A percentile compares a stretch with the other conserved stretches of the same genome.
These are phyloP conservation scores for Suillus brevipes DNA, from an alignment of 768 basidiomycete species.

Conservation along the genomic window DNA sequence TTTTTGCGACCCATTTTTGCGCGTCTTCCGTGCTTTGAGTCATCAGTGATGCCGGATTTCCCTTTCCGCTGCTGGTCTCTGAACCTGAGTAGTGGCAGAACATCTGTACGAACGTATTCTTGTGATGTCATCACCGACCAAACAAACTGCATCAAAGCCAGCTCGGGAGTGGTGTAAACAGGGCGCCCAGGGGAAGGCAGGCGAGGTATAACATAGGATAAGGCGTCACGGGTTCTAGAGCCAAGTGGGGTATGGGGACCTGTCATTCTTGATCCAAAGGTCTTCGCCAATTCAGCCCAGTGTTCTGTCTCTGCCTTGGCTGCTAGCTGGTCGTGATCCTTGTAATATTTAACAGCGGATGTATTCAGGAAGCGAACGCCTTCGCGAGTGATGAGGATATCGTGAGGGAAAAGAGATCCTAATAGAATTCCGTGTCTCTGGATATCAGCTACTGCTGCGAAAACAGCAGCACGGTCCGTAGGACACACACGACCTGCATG, in stretches of 20 bases:
- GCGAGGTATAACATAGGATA: slow-evolving; percentile 27
- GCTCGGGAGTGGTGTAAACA: slow-evolving; percentile 18
- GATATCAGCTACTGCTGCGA: slow-evolving; percentile 32
- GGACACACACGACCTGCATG: slow-evolving; percentile 21
- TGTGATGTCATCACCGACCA: slow-evolving; percentile 22
- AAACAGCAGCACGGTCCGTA: slow-evolving; percentile 30
- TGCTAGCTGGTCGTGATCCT: slow-evolving; percentile 28
- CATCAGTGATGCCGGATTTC: not conserved
- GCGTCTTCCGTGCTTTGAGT: not conserved
- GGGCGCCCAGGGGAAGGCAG: slow-evolving; percentile 25
- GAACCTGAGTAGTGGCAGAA: slow-evolving; percentile 1
- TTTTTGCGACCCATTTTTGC: slow-evolving; percentile 15
- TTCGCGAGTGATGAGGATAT: slow-evolving; percentile 30
- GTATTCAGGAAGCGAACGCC: slow-evolving; percentile 31
- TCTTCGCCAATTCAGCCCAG: slow-evolving; percentile 22
- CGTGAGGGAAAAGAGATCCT: slow-evolving; percentile 12
- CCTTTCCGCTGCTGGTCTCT: not conserved
- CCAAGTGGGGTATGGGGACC: not conserved
- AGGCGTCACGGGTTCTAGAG: slow-evolving; percentile 11
- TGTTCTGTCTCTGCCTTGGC: slow-evolving; percentile 13
- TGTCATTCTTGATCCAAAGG: slow-evolving; percentile 18
- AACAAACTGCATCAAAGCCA: slow-evolving; percentile 20
- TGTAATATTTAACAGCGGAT: slow-evolving; percentile 18
- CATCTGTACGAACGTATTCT: not conserved
- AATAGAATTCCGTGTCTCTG: slow-evolving; percentile 30